Base-by-base conservation (phyloP, 192 early-diverging fungal genomes). In the Backusella parvicylindrica region DNA sequence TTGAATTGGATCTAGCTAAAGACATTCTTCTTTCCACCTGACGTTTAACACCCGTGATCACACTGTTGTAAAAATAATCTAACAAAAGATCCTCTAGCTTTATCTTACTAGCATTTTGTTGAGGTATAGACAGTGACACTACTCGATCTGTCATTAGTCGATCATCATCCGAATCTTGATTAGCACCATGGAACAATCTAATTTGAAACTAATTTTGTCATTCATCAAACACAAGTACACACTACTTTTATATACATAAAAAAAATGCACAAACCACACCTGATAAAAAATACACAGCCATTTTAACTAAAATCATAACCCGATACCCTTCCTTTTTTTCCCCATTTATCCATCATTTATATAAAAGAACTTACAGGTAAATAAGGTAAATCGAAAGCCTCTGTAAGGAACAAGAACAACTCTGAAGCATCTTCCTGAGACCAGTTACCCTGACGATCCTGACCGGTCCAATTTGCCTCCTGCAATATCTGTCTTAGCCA, bases 181-280 rank as follows among this genome's bases (percentile, higher is more conserved):
- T 66, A 31, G 32, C 64, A 15, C 64, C 64, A 66, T 66, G 64
- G n/a, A 66, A 36, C 21, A 66, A 66, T 66, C 64, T 31, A 66
- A 66, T 36, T 35, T 66, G 64, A 66, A 66, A 66, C 64, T 66
- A 36, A 36, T 66, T n/a, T 60, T 60, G 53, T 60, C 53, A 32
- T 31, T 64, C 31, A 32, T 64, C 26, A 64, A 63, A 31, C 13
- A 64, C 16, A 31, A 64, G 63, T 47, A 41, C 40, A 41, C 3
- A 41, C 13, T n/a, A n/a, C n/a, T n/a, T n/a, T n/a, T n/a, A n/a
- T n/a, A n/a, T n/a, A n/a, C n/a, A 56, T 12, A 9, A 56, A 23
- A 53, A 53, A 53, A 53, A 21, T 53, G 2, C 12, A 65, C 13
- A 32, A 12, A 65, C n/a, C 1, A 47, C 43, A 47, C 43, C 43